phyloP scores from a whole-genome alignment of 257 asterid species.

The Jacaranda mimosifolia region DNA sequence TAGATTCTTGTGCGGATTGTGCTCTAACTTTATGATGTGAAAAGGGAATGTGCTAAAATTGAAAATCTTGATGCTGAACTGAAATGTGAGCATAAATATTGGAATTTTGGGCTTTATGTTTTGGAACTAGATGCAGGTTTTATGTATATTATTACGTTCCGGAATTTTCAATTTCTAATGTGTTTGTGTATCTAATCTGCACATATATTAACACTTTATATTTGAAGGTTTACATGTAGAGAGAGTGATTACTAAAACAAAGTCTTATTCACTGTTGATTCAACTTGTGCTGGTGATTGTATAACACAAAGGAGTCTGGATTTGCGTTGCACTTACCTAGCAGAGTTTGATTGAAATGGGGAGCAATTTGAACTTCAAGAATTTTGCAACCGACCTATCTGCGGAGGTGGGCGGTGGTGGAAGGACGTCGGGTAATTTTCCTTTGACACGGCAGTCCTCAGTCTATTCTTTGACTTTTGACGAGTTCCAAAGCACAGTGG shows the following conservation, averaged over 20 bases:
- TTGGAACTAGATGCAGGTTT: not conserved
- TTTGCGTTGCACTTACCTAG: slow-evolving; percentile 21
- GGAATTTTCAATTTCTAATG: not conserved
- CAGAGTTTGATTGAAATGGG: slow-evolving; percentile 57
- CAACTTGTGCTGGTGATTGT: slow-evolving; percentile 38
- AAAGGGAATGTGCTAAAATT: not conserved
- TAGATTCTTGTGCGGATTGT: not conserved
- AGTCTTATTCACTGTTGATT: slow-evolving; percentile 34
- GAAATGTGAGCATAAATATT: slow-evolving; percentile 7
- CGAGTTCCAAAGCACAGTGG: slow-evolving; percentile 82
- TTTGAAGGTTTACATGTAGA: slow-evolving; percentile 21
- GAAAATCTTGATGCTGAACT: not conserved
- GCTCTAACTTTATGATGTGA: not conserved
- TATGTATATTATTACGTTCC: not conserved
- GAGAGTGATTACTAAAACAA: slow-evolving; percentile 1
- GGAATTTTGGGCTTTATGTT: not conserved
- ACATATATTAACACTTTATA: not conserved
- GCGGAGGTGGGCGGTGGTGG: slow-evolving; percentile 60
- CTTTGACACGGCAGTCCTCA: slow-evolving; percentile 74
- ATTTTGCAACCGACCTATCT: slow-evolving; percentile 54
- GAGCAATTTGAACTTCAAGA: slow-evolving; percentile 72
- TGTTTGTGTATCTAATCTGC: not conserved
- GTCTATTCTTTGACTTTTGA: slow-evolving; percentile 90
- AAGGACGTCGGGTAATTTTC: slow-evolving; percentile 44
- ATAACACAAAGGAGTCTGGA: slow-evolving; percentile 40